Evolutionary conservation across 352 stramenopile species (phyloP), one percentile per base, ranked within the genome.

Genomic region (Blastocystis sp.): DNA sequence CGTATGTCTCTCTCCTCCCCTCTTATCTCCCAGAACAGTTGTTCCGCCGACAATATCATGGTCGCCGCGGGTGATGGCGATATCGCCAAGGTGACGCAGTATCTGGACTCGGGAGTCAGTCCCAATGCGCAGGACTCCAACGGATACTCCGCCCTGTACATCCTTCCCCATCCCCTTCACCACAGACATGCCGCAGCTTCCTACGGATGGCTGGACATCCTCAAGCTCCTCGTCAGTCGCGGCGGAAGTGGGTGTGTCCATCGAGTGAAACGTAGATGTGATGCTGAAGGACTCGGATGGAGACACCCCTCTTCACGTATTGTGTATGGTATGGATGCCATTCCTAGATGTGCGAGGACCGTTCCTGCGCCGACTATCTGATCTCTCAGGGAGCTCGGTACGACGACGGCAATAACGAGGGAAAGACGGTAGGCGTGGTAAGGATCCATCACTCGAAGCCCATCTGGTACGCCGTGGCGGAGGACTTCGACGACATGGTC

Each of bases 401-500:
- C 42, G 63, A 73, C 38, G n/a, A 8, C 24, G 24, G 24, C n/a
- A 73, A 73, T 32, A 73, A 73, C 42, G 63, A 73, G 42, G 63
- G 63, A 49, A 73, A 73, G 63, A 73, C 63, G 4, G 63, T 51
- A 9, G 14, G 63, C 2, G 29, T 51, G 7, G 11, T 27, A 4
- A 7, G 11, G 0, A 14, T 9, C 9, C 9, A 34, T 73, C 18
- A 73, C 0, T 14, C 4, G 16, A 49, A 73, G 63, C 63, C 63
- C 4, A 73, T 73, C 21, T 73, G 63, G 63, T 73, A 73, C n/a
- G 63, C 63, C 14, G 63, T 73, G 36, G 63, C 44, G 63, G 63
- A 73, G 63, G 63, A 73, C 14, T 73, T 73, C 42, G 18, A 14
- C 16, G 36, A 48, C 27, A 73, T 73, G 63, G 29, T 73, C 7